A percentile compares a stretch with the other conserved stretches of the same genome.
phyloP scores from a whole-genome alignment of 306 rosid species.

The Macrotyloma uniflorum region DNA sequence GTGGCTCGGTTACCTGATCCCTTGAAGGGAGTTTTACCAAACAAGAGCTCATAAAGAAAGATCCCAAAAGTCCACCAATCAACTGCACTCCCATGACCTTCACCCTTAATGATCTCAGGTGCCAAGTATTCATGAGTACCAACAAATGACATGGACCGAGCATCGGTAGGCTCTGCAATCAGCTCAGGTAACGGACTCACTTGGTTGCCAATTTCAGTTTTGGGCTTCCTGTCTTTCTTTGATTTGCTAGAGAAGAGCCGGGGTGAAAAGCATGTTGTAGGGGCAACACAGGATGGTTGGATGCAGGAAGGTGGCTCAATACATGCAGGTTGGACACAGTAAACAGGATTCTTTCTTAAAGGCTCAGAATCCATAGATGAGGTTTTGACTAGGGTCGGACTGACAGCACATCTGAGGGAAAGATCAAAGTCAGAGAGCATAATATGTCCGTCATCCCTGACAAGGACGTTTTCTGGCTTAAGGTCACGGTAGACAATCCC shows the following conservation, averaged over 20 bases:
- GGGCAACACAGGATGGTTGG: slow-evolving; percentile 96
- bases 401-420: slow-evolving; percentile 89
- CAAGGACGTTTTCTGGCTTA: slow-evolving; percentile 95
- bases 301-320: slow-evolving; percentile 94
- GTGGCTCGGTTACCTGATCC: slow-evolving; percentile 97
- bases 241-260: slow-evolving; percentile 91
- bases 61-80: slow-evolving; percentile 99
- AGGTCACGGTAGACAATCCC: slow-evolving; percentile 99
- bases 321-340: slow-evolving; percentile 95
- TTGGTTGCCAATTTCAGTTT: slow-evolving; percentile 85
- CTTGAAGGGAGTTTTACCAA: slow-evolving; percentile 96
- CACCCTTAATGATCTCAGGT: slow-evolving; percentile 96
- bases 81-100: slow-evolving; percentile 98
- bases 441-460: slow-evolving; percentile 95
- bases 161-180: slow-evolving; percentile 94
- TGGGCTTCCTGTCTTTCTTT: slow-evolving; percentile 84
- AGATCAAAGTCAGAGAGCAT: slow-evolving; percentile 98
- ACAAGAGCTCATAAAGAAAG: slow-evolving; percentile 86
- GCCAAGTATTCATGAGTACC: slow-evolving; percentile 98
- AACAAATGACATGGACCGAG: slow-evolving; percentile 98
- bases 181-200: slow-evolving; percentile 93
- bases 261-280: slow-evolving; percentile 94
- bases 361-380: slow-evolving; percentile 72
- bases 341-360: slow-evolving; percentile 67
- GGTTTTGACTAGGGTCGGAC: slow-evolving; percentile 85